Evolutionary conservation across 805 yeast species (phyloP), one percentile per base, ranked within the genome.

Genomic region (Zygosaccharomyces siamensis): DNA sequence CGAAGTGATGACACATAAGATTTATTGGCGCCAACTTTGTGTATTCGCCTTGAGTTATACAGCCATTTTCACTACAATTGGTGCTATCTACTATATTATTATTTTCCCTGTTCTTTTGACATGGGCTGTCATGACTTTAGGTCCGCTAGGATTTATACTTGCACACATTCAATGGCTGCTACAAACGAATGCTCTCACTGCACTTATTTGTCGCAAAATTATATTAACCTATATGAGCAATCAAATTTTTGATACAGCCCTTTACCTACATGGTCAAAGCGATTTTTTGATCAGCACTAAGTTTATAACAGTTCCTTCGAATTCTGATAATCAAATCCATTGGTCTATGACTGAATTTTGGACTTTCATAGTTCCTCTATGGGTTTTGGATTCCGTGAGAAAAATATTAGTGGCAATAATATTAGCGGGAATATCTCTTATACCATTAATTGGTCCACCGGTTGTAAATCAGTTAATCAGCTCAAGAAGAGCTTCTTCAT

Each of bases 361-460:
- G 63, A 24, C 53, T n/a, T 39, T 49, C 7, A 54, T 49, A n/a
- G 51, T 58, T 5, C 57, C 58, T 37, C 30, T 46, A 10, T 43
- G 48, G 21, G 38, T 45, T 8, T 42, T 48, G 6, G 44, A 49
- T 14, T 42, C 47, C 10, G 2, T 53, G 11, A 43, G 52, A 30
- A 53, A 50, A n/a, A 4, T 45, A 4, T 10, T 48, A 5, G 47
- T 52, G 7, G 42, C 46, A 12, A 30, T 57, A 6, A 16, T 51
- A 4, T 21, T 61, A 33, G 33, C 55, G 11, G n/a, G 53, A 2
- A 39, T 62, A n/a, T 62, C 68, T 4, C 43, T 64, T 35, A 51
- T 69, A 5, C 72, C 72, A 6, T 46, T 69, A 1, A 12, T 69
- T 6, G 72, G 72, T 0, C 71, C 73, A 3, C 31, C 67, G 1